These are phyloP conservation scores for Cylindrodendrum hubeiense DNA, from an alignment of 2,329 filamentous ascomycete genomes.

Conservation along the genomic window DNA sequence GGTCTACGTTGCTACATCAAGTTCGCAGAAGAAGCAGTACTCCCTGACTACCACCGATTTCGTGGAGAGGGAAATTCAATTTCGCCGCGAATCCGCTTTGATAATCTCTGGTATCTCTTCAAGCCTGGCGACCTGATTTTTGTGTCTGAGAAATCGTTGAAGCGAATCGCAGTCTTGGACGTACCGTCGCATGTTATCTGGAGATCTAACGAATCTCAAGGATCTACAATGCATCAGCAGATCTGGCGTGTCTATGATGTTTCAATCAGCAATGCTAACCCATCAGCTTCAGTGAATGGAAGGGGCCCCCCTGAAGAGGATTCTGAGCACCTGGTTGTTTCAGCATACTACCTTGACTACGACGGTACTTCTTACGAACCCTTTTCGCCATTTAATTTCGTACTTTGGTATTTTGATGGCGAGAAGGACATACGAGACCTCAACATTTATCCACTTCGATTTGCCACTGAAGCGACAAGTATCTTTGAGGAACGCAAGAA, in stretches of 20 bases:
- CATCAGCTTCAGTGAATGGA: neutral
- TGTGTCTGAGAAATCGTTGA: constrained; percentile 1
- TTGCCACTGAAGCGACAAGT: neutral
- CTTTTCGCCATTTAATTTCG: neutral
- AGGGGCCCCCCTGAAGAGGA: too few species aligned
- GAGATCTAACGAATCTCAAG: neutral
- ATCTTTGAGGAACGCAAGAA: neutral
- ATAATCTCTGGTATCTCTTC: constrained; percentile 15
- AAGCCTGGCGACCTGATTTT: constrained; percentile 10
- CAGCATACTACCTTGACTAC: constrained; percentile 4
- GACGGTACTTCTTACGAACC: neutral
- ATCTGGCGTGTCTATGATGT: neutral
- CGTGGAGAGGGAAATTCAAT: neutral
- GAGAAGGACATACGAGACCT: neutral
- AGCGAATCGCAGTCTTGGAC: neutral
- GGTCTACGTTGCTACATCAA: constrained; percentile 3
- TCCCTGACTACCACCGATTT: neutral
- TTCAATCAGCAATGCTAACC: neutral
- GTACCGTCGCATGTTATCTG: neutral
- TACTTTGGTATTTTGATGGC: neutral
- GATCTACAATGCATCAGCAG: constrained; percentile 2
- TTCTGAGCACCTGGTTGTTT: too few species aligned
- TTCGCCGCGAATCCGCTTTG: neutral
- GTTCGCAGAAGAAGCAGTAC: neutral
- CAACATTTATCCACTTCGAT: neutral